Evolutionary conservation across 306 rosid genomes (phyloP).

Genomic region (Abrus pulchellus): DNA sequence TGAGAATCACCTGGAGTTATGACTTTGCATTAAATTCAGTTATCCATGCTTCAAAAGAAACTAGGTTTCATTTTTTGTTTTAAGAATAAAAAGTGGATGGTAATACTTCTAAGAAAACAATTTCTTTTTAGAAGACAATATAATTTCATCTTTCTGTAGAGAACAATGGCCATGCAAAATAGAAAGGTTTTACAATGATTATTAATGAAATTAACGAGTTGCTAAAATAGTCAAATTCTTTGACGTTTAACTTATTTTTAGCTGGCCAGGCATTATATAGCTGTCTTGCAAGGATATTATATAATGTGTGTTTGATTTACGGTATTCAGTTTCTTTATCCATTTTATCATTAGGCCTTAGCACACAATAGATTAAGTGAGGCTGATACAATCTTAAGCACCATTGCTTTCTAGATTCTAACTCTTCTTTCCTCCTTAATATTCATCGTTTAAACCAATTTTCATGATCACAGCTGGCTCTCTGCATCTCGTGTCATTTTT

Average conservation of each 20-base stretch:
- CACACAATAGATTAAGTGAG: constrained; percentile 14
- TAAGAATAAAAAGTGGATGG: not conserved
- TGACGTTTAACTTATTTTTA: not conserved
- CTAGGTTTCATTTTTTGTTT: constrained; percentile 21
- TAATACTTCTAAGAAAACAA: not conserved
- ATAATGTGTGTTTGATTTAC: not conserved
- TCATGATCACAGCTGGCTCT: constrained; percentile 32
- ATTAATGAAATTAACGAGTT: not conserved
- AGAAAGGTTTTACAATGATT: constrained; percentile 19
- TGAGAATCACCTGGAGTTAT: constrained; percentile 5
- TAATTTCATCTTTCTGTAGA: constrained; percentile 13
- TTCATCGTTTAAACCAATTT: constrained; percentile 10
- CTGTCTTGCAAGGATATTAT: constrained; percentile 17
- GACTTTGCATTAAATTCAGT: constrained; percentile 40
- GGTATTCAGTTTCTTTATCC: not conserved
- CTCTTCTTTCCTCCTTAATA: constrained; percentile 4
- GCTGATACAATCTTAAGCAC: constrained; percentile 19
- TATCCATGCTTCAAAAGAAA: constrained; percentile 24
- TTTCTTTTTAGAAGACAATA: constrained; percentile 9
- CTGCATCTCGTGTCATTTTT: constrained; percentile 40
- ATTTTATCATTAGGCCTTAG: constrained; percentile 17
- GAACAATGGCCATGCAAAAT: constrained; percentile 12
- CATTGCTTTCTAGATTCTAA: not conserved
- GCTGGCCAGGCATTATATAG: constrained; percentile 12
- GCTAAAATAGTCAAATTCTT: constrained; percentile 6